Evolutionary conservation across 2,329 filamentous ascomycete species (phyloP), one percentile per base, ranked within the genome.

Genomic region (Claviceps quebecensis): DNA sequence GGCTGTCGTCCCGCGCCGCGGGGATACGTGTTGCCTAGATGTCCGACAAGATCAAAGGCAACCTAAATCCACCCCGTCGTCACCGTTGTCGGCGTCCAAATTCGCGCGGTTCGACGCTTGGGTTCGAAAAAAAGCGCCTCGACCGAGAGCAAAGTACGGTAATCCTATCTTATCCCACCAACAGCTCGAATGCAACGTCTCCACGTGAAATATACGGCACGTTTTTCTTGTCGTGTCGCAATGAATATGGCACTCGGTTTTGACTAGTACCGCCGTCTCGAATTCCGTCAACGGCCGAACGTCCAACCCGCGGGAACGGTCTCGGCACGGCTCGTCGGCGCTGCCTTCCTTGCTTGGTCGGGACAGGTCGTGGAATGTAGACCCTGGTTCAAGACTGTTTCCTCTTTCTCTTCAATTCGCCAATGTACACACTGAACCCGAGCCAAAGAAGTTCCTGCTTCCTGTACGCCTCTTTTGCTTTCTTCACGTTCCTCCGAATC

Each of bases 321-420:
- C 49, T 47, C 49, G 47, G 52, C 14, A 49, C 49, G 47, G 49
- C 47, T 49, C 45, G 34, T n/a, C 9, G 45, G 29, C 45, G 40
- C 14, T 45, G 36, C 26, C 22, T 11, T 39, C 29, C n/a, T 45
- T 23, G 7, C 14, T 50, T 39, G 43, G 41, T 43, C 17, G 29
- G 16, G 26, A 48, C 14, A 44, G 17, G 11, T 8, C 19, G 41
- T 46, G 52, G 46, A 54, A 49, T 49, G 52, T 37, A 40, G 23
- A 49, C n/a, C 38, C 39, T 36, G 19, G 8, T 14, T 11, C 38
- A 37, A 22, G 34, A 29, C 13, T 29, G 5, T 44, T 6, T 13
- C 5, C 13, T 16, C 13, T 17, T 23, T 23, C 9, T 11, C 5
- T 8, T 22, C 17, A 19, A 43, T 19, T 19, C 38, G 26, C 9